Base-by-base conservation (phyloP, 2,329 filamentous ascomycete species). In the Ustilaginoidea virens region DNA sequence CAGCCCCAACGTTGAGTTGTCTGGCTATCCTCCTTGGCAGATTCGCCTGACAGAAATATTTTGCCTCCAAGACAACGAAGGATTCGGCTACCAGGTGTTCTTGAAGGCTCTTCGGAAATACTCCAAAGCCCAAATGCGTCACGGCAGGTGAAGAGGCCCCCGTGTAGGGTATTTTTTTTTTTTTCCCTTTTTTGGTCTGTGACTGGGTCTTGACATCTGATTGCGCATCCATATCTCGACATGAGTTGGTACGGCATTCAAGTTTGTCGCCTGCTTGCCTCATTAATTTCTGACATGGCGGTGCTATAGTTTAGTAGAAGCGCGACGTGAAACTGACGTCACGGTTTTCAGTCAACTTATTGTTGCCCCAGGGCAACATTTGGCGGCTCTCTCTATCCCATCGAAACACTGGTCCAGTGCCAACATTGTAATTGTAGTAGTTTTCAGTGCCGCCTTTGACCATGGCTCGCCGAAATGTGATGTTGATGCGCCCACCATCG, bases 21-120 rank as follows among this genome's bases (percentile, higher is more conserved):
- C 83, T 30, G 85, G 90, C 7, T 98, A 96, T 49, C 90, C 90
- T 7, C 90, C 90, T 1, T 98, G 90, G 90, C 90, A 94, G 55
- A 69, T 96, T 36, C 71, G 90, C 24, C 59, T 98, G 47, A 94
- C 86, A 0, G 90, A 98, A 61, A 94, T 98, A 33, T 94, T 86
- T 51, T 71, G 74, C 43, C 60, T 80, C 9, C 66, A 68, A 32
- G 80, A 86, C 47, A 83, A 83, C 50, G 69, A 79, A 37, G 74
- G 74, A 2, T 86, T 98, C 12, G 85, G 85, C 25, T 98, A 98
- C 52, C 86, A 94, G 48, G 79, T 92, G 17, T 98, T 96, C 52
- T 61, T 96, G 38, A 69, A 77, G 37, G 87, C 78, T 1, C 57
- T 98, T 41, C 78, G 81, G 51, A 82, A 78, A 44, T 98, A 73